Evolutionary conservation across 192 early-diverging fungal species (phyloP).

Genomic region (Coemansia sp.): DNA sequence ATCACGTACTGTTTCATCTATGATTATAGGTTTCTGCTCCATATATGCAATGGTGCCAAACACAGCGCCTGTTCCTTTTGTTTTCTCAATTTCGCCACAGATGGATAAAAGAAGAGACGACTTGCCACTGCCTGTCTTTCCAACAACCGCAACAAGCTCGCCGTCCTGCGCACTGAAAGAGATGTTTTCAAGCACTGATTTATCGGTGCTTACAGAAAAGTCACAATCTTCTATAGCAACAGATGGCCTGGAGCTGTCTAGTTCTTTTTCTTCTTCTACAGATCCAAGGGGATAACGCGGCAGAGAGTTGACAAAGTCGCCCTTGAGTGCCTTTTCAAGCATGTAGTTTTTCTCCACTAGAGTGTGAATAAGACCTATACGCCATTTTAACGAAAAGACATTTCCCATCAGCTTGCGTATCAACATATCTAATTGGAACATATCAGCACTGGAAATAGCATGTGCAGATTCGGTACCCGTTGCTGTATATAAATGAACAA

Average conservation of each 20-base stretch:
- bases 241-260: not conserved
- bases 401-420: not conserved
- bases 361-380: not conserved
- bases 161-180: not conserved
- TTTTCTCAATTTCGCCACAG: slow-evolving; percentile 54
- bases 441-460: slow-evolving; percentile 15
- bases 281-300: not conserved
- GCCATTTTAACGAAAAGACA: not conserved
- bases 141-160: slow-evolving; percentile 33
- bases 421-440: slow-evolving; percentile 10
- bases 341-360: too few relatives aligned
- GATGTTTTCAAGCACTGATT: slow-evolving; percentile 7
- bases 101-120: slow-evolving; percentile 61
- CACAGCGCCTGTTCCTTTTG: slow-evolving; percentile 11
- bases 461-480: not conserved
- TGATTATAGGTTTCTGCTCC: slow-evolving; percentile 58
- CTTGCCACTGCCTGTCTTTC: slow-evolving; percentile 64
- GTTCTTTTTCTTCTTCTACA: too few relatives aligned
- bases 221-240: slow-evolving; percentile 12
- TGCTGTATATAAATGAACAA: slow-evolving; percentile 6
- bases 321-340: too few relatives aligned
- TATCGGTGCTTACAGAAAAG: slow-evolving; percentile 9
- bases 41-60: not conserved
- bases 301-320: too few relatives aligned
- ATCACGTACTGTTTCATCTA: slow-evolving; percentile 61